A percentile compares a stretch with the other conserved stretches of the same genome.
phyloP scores from a whole-genome alignment of 305 asterid genomes.

The Rubia peregrina region DNA sequence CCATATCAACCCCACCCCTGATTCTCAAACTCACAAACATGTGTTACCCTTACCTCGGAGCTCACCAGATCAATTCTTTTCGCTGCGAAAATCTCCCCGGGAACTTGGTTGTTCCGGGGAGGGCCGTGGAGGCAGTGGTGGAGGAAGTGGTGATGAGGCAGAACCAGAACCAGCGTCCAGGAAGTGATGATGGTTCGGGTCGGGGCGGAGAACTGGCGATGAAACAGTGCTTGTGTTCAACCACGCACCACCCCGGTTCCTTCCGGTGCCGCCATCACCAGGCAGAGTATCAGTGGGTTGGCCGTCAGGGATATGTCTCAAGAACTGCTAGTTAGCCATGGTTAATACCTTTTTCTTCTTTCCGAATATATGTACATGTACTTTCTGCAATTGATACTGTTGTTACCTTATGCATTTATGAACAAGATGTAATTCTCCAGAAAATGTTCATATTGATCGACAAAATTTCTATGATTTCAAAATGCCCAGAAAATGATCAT shows the following conservation, averaged over 20 bases:
- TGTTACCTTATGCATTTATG: not conserved
- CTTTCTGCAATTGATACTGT: not conserved
- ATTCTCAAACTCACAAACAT: slow-evolving; percentile 24
- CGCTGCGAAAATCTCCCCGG: slow-evolving; percentile 13
- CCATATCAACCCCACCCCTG: slow-evolving; percentile 8
- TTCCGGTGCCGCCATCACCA: slow-evolving; percentile 85
- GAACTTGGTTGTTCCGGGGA: slow-evolving; percentile 16
- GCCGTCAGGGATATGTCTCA: slow-evolving; percentile 22
- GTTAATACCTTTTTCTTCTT: not conserved
- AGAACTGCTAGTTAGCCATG: slow-evolving; percentile 23
- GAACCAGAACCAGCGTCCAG: slow-evolving; percentile 8
- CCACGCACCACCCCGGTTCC: slow-evolving; percentile 78
- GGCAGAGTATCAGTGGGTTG: slow-evolving; percentile 60
- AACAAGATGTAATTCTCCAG: not conserved
- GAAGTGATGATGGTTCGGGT: not conserved
- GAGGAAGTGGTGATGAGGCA: slow-evolving; percentile 26
- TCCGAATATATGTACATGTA: not conserved
- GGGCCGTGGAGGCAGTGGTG: slow-evolving; percentile 18
- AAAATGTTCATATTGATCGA: not conserved
- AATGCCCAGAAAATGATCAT: not conserved
- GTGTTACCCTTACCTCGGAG: slow-evolving; percentile 53
- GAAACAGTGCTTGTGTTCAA: slow-evolving; percentile 68
- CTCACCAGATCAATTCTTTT: slow-evolving; percentile 21
- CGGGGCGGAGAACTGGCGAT: not conserved
- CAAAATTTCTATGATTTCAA: not conserved